These are phyloP conservation scores for Pestalotiopsis sp. DNA, from an alignment of 2,329 filamentous ascomycete species.

Conservation along the genomic window DNA sequence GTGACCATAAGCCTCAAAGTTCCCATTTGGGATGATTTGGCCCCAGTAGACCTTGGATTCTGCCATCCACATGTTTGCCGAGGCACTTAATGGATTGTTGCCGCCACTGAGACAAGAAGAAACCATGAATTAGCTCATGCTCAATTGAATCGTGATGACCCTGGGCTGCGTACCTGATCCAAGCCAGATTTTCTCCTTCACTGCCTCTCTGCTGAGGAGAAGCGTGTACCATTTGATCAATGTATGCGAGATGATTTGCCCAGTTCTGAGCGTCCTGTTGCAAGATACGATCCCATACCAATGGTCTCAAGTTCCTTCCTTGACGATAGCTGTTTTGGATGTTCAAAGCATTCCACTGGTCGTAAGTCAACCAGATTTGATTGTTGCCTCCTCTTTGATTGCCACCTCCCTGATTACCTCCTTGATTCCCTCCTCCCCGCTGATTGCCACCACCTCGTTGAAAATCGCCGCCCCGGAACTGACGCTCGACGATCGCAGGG, in stretches of 20 bases:
- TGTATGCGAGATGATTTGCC: neutral
- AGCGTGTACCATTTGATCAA: constrained; percentile 6
- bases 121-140: neutral
- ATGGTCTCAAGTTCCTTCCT: constrained; percentile 5
- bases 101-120: neutral
- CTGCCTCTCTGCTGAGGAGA: neutral
- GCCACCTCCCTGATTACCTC: neutral
- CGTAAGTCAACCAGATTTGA: neutral
- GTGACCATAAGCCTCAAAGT: constrained; percentile 6
- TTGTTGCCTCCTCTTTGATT: neutral
- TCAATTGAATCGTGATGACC: neutral
- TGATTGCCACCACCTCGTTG: neutral
- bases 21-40: constrained; percentile 1
- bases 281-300: constrained; percentile 1
- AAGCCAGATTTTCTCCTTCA: constrained; percentile 3
- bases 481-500: neutral
- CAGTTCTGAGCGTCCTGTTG: constrained; percentile 7
- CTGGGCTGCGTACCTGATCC: constrained; percentile 3
- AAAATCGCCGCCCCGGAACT: neutral
- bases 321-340: neutral
- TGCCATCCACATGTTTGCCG: constrained; percentile 2
- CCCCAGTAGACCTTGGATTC: constrained; percentile 1
- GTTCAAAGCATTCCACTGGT: constrained; percentile 3
- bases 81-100: neutral
- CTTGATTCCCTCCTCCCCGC: neutral